phyloP scores from a whole-genome alignment of 2,329 filamentous ascomycete species.

The Fusarium gaditjirri region DNA sequence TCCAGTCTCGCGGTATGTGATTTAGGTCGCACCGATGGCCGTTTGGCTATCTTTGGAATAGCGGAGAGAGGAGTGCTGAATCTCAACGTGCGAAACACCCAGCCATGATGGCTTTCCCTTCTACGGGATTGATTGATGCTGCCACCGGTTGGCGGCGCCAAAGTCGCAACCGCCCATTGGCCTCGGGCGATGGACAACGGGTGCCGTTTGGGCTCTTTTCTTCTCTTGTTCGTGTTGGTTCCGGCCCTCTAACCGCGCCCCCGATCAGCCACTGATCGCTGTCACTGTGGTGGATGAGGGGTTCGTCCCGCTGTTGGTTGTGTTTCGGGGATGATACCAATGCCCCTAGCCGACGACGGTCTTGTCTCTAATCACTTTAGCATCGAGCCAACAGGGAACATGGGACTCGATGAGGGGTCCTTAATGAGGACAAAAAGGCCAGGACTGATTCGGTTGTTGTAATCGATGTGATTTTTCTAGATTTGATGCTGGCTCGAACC shows the following conservation, averaged over 20 bases:
- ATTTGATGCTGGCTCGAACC: neutral
- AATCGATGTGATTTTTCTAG: neutral
- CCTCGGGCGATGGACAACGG: conserved; percentile 12
- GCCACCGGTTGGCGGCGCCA: conserved; percentile 18
- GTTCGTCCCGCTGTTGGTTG: conserved; percentile 32
- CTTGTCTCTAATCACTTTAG: conserved; percentile 37
- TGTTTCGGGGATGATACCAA: conserved; percentile 41
- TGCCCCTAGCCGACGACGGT: conserved; percentile 40
- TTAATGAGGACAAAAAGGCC: conserved; percentile 1
- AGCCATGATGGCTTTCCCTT: neutral
- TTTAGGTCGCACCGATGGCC: conserved; percentile 19
- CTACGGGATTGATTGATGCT: conserved; percentile 1
- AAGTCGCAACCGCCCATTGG: conserved; percentile 21
- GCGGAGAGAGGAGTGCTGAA: neutral
- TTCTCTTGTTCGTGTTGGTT: conserved; percentile 26
- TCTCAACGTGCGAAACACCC: conserved; percentile 2
- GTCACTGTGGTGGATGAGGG: conserved; percentile 33
- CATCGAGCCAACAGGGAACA: conserved; percentile 40
- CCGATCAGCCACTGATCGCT: conserved; percentile 31
- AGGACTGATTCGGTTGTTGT: neutral
- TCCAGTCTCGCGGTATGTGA: conserved; percentile 36
- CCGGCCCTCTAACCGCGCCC: conserved; percentile 29
- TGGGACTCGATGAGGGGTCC: conserved; percentile 19
- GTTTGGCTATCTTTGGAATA: conserved; percentile 7
- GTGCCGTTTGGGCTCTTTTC: conserved; percentile 16